These are phyloP conservation scores for Acer yangbiense DNA, from an alignment of 345 rosid genomes.

Conservation along the genomic window DNA sequence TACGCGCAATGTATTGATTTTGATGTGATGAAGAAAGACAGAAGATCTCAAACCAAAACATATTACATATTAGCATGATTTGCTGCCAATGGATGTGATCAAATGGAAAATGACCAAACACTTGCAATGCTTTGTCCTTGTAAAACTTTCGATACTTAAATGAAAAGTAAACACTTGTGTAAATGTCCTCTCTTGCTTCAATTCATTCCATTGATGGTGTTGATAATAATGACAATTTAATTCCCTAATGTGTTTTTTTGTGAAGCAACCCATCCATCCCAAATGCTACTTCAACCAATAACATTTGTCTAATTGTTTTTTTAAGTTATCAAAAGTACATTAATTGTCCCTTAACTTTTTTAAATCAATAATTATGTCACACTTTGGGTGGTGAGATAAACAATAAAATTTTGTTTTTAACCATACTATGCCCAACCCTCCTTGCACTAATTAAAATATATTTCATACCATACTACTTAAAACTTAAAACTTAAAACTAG, in stretches of 20 bases:
- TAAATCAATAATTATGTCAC: neutral
- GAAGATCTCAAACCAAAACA: neutral
- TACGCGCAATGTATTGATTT: neutral
- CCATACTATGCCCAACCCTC: no score
- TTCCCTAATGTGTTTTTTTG: neutral
- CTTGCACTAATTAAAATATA: no score
- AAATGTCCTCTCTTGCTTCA: neutral
- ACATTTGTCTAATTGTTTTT: neutral
- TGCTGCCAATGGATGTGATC: neutral
- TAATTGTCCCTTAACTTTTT: neutral
- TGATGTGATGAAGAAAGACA: neutral
- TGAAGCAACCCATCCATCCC: neutral
- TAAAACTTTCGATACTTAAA: neutral
- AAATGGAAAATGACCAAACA: constrained; percentile 2
- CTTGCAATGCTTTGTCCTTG: neutral
- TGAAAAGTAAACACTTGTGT: neutral
- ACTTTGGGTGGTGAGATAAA: no score
- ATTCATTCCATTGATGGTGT: neutral
- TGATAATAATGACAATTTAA: neutral
- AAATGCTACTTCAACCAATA: neutral
- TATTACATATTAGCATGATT: neutral
- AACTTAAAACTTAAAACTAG: no score
- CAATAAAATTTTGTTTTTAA: no score
- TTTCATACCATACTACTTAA: no score
- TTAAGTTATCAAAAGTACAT: neutral